A percentile compares a stretch with the other conserved stretches of the same genome.
Evolutionary conservation across 805 yeast genomes (phyloP).

Genomic region (Suhomyces vadensis): DNA sequence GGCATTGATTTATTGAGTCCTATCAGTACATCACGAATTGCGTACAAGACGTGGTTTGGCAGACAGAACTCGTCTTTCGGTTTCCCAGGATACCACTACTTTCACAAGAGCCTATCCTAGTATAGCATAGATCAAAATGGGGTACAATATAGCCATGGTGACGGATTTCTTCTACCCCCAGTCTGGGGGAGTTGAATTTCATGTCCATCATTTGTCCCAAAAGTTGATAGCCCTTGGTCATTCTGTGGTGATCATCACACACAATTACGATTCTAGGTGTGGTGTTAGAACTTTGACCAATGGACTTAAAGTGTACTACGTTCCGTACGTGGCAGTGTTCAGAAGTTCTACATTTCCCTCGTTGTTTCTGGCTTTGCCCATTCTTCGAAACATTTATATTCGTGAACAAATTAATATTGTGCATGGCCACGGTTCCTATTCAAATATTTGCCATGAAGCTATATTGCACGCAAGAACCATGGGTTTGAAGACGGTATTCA

Average conservation of each 20-base stretch:
- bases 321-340: slow-evolving; percentile 78
- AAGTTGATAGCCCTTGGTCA: slow-evolving; percentile 79
- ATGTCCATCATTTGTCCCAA: slow-evolving; percentile 87
- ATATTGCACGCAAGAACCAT: slow-evolving; percentile 88
- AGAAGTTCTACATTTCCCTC: slow-evolving; percentile 87
- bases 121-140: slow-evolving; percentile 17
- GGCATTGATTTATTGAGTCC: too few relatives aligned
- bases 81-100: too few relatives aligned
- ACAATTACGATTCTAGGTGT: slow-evolving; percentile 76
- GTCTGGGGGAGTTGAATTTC: slow-evolving; percentile 97
- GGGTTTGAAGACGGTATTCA: slow-evolving; percentile 89
- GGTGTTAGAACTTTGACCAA: slow-evolving; percentile 85
- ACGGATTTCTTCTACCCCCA: slow-evolving; percentile 98
- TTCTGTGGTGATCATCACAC: slow-evolving; percentile 83
- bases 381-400: slow-evolving; percentile 78
- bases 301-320: slow-evolving; percentile 90
- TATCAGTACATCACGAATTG: too few relatives aligned
- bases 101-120: too few relatives aligned
- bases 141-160: slow-evolving; percentile 63
- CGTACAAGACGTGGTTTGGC: too few relatives aligned
- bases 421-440: slow-evolving; percentile 93
- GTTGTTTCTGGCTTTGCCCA: slow-evolving; percentile 84
- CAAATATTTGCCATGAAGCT: slow-evolving; percentile 85
- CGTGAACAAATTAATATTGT: slow-evolving; percentile 86
- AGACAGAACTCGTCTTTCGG: too few relatives aligned